Evolutionary conservation across 2,329 filamentous ascomycete species (phyloP).

Genomic region (Dactylellina drechsleri): DNA sequence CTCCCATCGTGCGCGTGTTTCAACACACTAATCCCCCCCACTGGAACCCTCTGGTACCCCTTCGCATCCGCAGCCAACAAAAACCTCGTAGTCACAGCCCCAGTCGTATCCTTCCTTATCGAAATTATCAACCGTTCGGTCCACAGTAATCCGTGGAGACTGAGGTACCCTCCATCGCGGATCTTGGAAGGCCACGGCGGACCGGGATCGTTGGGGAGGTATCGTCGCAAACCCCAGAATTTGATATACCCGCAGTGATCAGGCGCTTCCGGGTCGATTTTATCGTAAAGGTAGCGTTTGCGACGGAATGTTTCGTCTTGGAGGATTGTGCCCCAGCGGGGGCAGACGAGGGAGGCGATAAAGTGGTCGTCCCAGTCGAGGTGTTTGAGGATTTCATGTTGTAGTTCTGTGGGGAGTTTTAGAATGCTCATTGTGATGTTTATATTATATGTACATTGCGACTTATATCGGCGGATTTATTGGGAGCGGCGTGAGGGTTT

Average conservation of each 20-base stretch:
- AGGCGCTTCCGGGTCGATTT: slow-evolving; percentile 5
- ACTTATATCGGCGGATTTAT: too few relatives aligned
- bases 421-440: slow-evolving; percentile 6
- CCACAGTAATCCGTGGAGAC: slow-evolving; percentile 31
- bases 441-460: neutral
- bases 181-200: slow-evolving; percentile 17
- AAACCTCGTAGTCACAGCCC: slow-evolving; percentile 1
- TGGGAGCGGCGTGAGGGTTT: neutral
- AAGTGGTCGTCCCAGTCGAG: slow-evolving; percentile 40
- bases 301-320: slow-evolving; percentile 16
- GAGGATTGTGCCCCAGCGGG: slow-evolving; percentile 24
- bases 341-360: slow-evolving; percentile 24
- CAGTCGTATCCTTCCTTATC: neutral
- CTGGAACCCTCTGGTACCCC: neutral
- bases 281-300: slow-evolving; percentile 37
- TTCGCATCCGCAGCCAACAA: slow-evolving; percentile 8
- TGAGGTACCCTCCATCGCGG: slow-evolving; percentile 25
- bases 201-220: slow-evolving; percentile 30
- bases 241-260: neutral
- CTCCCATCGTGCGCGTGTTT: slow-evolving; percentile 28
- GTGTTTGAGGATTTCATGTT: slow-evolving; percentile 29
- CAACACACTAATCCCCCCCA: slow-evolving; percentile 8
- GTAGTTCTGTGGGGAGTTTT: slow-evolving; percentile 26
- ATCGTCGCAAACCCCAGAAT: slow-evolving; percentile 19
- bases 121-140: slow-evolving; percentile 19